These are phyloP conservation scores for Diaporthe velutina DNA, from an alignment of 2,329 filamentous ascomycete genomes.

Conservation along the genomic window DNA sequence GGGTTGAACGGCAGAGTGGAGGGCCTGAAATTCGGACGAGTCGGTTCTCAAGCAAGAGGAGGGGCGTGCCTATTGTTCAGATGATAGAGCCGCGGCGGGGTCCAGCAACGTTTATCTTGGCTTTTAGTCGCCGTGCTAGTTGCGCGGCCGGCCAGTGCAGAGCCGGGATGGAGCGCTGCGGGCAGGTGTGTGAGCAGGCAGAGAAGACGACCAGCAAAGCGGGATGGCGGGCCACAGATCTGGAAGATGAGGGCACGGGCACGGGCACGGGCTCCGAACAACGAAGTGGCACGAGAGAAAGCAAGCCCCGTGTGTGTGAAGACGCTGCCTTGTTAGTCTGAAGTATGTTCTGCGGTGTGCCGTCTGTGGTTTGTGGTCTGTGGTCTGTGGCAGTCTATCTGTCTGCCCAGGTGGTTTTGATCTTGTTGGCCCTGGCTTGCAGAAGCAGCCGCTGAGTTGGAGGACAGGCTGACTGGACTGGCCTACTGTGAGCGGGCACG, in stretches of 20 bases:
- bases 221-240: background rate
- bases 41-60: constrained; percentile 16
- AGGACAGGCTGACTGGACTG: background rate
- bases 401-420: background rate
- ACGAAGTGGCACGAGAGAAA: background rate
- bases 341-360: constrained; percentile 2
- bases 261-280: background rate
- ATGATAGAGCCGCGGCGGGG: constrained; percentile 29
- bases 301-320: constrained; percentile 4
- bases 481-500: constrained; percentile 10
- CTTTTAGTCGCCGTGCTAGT: constrained; percentile 1
- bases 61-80: constrained; percentile 29
- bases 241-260: constrained; percentile 2
- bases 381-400: constrained; percentile 13
- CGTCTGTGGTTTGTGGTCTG: background rate
- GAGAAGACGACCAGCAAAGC: background rate
- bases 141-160: background rate
- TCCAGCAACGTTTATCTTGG: constrained; percentile 25
- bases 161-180: background rate
- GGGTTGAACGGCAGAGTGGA: constrained; percentile 19
- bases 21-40: constrained; percentile 22
- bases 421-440: background rate
- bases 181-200: too few relatives aligned
- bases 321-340: background rate
- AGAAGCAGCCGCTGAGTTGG: background rate